phyloP scores from a whole-genome alignment of 2,329 filamentous ascomycete species.

The Neopestalotiopsis rosae region DNA sequence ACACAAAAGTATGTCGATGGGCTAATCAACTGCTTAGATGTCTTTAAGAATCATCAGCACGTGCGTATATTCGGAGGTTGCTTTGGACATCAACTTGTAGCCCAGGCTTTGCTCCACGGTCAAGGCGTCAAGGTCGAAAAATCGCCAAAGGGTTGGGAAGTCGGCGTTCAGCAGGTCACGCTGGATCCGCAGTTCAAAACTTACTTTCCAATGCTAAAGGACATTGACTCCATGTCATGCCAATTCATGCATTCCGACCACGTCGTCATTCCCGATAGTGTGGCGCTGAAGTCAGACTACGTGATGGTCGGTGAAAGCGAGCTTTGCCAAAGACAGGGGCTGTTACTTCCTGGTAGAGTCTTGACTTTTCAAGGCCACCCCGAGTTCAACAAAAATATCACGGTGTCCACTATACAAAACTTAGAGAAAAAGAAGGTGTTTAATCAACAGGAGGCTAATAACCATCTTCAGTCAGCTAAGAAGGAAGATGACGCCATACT shows the following conservation, averaged over 20 bases:
- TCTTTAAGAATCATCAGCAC: slow-evolving; percentile 10
- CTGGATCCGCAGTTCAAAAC: not conserved
- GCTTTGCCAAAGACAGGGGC: slow-evolving; percentile 16
- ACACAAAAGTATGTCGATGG: not conserved
- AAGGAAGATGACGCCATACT: not conserved
- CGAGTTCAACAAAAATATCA: slow-evolving; percentile 16
- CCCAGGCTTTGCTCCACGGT: slow-evolving; percentile 9
- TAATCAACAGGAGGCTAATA: not conserved
- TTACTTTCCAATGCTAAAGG: not conserved
- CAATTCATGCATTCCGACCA: slow-evolving; percentile 20
- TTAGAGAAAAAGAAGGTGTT: not conserved
- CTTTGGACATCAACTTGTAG: slow-evolving; percentile 21
- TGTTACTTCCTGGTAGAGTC: slow-evolving; percentile 19
- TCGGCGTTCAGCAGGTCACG: slow-evolving; percentile 17
- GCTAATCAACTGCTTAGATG: not conserved
- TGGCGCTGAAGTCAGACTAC: slow-evolving; percentile 8
- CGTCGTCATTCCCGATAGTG: not conserved
- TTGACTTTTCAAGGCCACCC: slow-evolving; percentile 22
- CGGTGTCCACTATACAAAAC: not conserved
- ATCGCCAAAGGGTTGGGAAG: slow-evolving; percentile 15
- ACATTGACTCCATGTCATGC: not conserved
- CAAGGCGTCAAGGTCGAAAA: slow-evolving; percentile 2
- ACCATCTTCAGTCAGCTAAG: not conserved
- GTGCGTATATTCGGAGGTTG: slow-evolving; percentile 19
- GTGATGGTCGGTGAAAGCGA: slow-evolving; percentile 11